Percentiles rank a stretch among this genome's conserved stretches.
Conservation (phyloP, 805 yeast genomes). For the Lachancea nothofagi region DNA sequence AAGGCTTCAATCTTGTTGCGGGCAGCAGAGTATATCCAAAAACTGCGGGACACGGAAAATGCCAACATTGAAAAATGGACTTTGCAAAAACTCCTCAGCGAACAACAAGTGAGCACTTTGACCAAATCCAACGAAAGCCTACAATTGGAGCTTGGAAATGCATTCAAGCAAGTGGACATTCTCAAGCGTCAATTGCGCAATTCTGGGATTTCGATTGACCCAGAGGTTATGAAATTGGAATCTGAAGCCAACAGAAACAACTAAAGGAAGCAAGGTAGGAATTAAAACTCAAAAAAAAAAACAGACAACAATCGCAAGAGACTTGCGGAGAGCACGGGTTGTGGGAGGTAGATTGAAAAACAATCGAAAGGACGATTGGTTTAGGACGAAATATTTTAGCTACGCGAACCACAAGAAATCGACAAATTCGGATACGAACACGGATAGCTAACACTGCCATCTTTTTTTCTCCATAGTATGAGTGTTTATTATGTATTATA, state of each 20-base stretch:
- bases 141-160: conserved; percentile 81
- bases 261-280: no score
- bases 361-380: no score
- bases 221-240: conserved; percentile 8
- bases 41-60: conserved; percentile 84
- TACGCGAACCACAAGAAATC: no score
- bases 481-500: no score
- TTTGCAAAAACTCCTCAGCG: conserved; percentile 82
- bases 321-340: no score
- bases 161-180: conserved; percentile 85
- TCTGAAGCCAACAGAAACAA: conserved; percentile 8
- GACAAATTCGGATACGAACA: no score
- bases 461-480: no score
- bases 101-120: conserved; percentile 84
- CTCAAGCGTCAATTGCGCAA: conserved; percentile 51
- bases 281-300: no score
- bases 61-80: conserved; percentile 93
- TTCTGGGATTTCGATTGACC: conserved; percentile 13
- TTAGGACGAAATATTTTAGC: no score
- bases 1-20: conserved; percentile 85
- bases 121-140: conserved; percentile 81
- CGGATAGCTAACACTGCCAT: no score
- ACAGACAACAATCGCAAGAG: no score
- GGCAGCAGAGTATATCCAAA: conserved; percentile 85
- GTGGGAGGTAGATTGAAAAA: no score